phyloP scores from a whole-genome alignment of 768 basidiomycete genomes.

The Trametes cinnabarina region DNA sequence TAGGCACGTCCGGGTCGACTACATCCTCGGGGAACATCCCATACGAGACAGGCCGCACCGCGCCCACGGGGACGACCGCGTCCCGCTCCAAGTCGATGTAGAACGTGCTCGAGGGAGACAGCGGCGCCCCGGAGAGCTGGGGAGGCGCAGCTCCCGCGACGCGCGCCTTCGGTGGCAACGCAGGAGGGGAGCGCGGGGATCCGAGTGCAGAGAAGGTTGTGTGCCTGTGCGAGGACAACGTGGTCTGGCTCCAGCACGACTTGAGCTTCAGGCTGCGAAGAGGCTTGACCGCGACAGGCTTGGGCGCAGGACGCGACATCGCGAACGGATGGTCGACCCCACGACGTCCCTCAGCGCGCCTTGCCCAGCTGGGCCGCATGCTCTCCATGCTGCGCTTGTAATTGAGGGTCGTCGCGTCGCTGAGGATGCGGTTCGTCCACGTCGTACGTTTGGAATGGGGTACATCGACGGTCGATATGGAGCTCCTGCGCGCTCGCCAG shows the following conservation, averaged over 20 bases:
- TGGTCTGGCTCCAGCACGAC: slow-evolving; percentile 30
- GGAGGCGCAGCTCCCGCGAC: neutral
- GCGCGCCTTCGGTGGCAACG: slow-evolving; percentile 20
- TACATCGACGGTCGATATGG: neutral
- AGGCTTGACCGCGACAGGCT: slow-evolving; percentile 21
- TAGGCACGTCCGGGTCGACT: slow-evolving; percentile 51
- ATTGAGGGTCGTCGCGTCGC: slow-evolving; percentile 21
- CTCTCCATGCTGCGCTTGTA: slow-evolving; percentile 23
- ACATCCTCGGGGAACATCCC: slow-evolving; percentile 31
- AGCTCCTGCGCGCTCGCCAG: slow-evolving; percentile 11
- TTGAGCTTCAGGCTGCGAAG: slow-evolving; percentile 28
- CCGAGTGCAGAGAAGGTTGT: neutral
- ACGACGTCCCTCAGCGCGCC: slow-evolving; percentile 41
- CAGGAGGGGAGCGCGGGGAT: slow-evolving; percentile 3
- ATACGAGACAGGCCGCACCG: slow-evolving; percentile 20
- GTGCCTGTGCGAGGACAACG: slow-evolving; percentile 18
- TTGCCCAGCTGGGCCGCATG: slow-evolving; percentile 51
- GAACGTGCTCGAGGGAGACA: slow-evolving; percentile 20
- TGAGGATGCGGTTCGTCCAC: slow-evolving; percentile 22
- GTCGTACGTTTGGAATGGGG: slow-evolving; percentile 10
- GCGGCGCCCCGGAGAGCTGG: slow-evolving; percentile 24
- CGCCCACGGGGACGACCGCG: slow-evolving; percentile 19
- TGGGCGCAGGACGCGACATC: slow-evolving; percentile 21
- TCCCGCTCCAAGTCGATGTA: slow-evolving; percentile 20
- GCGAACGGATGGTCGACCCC: slow-evolving; percentile 58